Base-by-base conservation (phyloP, 106 monocot genomes). In the Allium cepa region DNA sequence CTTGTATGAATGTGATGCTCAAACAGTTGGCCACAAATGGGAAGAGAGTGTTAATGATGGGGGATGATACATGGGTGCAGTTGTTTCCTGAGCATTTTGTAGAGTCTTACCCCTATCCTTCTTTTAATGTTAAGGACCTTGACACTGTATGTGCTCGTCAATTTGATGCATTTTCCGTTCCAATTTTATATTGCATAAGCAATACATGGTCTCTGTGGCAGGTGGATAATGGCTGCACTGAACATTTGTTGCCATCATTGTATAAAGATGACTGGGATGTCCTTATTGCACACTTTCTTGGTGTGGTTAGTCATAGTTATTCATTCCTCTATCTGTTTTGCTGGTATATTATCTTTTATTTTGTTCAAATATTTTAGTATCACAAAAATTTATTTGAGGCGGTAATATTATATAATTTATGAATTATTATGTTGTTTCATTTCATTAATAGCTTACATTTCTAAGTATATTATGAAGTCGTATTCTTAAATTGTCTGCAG, bases 41-140 rank as follows among this genome's bases (percentile, higher is more conserved):
- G 71, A 97, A 89, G 66, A 75, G 84, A 78, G 86, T 97, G 53
- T 72, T 92, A 59, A 92, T 97, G 97, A 92, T 97, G 86, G 97
- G 97, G 11, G 97, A 97, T 75, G 97, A 97, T 73, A 97, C 97
- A 11, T 97, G 97, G 97, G 72, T 82, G 72, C 88, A 97, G 65
- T 63, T 97, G 59, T 97, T 92, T 79, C 97, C 97, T 59, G 68
- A 87, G 36, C 88, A 87, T 59, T 97, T 97, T 75, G 26, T 78
- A 0, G 65, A 82, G 63, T 78, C 89, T 60, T 84, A 87, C 79
- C 91, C 88, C 55, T 97, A 87, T 70, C 97, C 97, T 71, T 97
- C 97, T 47, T 97, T 97, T 71, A 97, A 97, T 79, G 97, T 97
- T 72, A 97, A 92, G 82, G 97, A 97, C 81, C 97, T 97, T 69